Conservation (phyloP, 257 asterid genomes). For the Rubia yunnanensis region DNA sequence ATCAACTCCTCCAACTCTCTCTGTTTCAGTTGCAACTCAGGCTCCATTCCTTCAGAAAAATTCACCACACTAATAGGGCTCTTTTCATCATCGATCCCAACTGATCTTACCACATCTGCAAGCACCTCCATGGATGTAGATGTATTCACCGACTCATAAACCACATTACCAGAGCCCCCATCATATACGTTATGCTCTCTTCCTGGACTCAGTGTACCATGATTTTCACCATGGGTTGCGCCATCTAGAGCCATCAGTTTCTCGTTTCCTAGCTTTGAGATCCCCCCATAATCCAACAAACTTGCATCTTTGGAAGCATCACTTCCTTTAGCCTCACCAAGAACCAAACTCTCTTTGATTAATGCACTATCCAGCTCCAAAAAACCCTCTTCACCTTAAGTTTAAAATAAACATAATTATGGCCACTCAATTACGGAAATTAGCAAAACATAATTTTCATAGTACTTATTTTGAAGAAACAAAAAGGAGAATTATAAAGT, state of each 20-base stretch:
- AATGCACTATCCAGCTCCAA: conserved; percentile 19
- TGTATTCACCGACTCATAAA: conserved; percentile 35
- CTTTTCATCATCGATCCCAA: conserved; percentile 20
- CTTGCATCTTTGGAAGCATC: conserved; percentile 7
- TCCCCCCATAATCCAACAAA: conserved; percentile 13
- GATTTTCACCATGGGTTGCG: conserved; percentile 10
- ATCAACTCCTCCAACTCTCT: conserved; percentile 61
- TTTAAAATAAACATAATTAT: neutral
- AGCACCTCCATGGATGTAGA: conserved; percentile 32
- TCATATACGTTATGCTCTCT: conserved; percentile 22
- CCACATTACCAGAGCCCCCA: conserved; percentile 24
- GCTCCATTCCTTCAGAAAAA: conserved; percentile 30
- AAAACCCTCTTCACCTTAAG: conserved; percentile 13
- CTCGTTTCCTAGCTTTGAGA: conserved; percentile 14
- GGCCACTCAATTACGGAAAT: neutral
- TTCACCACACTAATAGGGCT: conserved; percentile 21
- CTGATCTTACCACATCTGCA: conserved; percentile 29
- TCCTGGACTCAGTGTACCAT: conserved; percentile 23
- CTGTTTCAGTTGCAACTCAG: conserved; percentile 54
- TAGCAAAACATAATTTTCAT: neutral
- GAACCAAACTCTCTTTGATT: conserved; percentile 21
- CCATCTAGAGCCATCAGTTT: conserved; percentile 19
- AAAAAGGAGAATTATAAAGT: neutral
- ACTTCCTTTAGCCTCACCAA: conserved; percentile 18
- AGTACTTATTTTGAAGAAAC: neutral